Evolutionary conservation across 768 basidiomycete genomes (phyloP), one percentile per base, ranked within the genome.

Genomic region (Coprinellus micaceus): DNA sequence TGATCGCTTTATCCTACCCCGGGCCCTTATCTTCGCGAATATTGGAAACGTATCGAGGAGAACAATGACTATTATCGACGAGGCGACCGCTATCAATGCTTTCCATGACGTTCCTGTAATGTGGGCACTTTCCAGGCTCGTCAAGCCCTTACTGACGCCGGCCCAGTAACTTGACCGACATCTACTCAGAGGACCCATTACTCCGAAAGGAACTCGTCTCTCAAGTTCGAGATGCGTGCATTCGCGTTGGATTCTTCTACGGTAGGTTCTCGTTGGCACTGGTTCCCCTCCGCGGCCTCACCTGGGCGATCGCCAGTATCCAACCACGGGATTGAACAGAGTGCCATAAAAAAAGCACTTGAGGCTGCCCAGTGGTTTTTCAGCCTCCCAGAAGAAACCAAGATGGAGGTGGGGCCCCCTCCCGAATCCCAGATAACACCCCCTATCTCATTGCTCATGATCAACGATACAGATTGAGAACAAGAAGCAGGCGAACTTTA

Each of bases 161-260:
- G n/a, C n/a, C n/a, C n/a, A n/a, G 82, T 48, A 80, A 85, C 62
- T 64, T 86, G 26, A 63, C 69, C 24, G 60, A 71, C 54, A 69
- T 81, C 21, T 56, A 63, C 12, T 74, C 66, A 46, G 59, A 68
- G 2, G 77, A 83, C 53, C 62, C 74, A 0, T 57, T 28, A 1
- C 66, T 71, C 22, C 77, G 81, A 40, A 64, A 66, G 51, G 69
- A 66, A 1, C 68, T 93, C 1, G 89, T 84, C 0, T 64, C 71
- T 22, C 69, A 82, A 60, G 79, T 94, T 41, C 77, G 86, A 52
- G 78, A 88, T 60, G 91, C 92, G 0, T 92, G 89, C 61, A 83
- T 90, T 54, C 78, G 82, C 51, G 89, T 90, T 5, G 92, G 92
- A 1, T 94, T 95, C 67, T 89, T 94, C 68, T 94, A 94, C 63